A percentile compares a stretch with the other conserved stretches of the same genome.
Evolutionary conservation across 1,139 yeast genomes (phyloP).

Genomic region (Taiozyma onychis): DNA sequence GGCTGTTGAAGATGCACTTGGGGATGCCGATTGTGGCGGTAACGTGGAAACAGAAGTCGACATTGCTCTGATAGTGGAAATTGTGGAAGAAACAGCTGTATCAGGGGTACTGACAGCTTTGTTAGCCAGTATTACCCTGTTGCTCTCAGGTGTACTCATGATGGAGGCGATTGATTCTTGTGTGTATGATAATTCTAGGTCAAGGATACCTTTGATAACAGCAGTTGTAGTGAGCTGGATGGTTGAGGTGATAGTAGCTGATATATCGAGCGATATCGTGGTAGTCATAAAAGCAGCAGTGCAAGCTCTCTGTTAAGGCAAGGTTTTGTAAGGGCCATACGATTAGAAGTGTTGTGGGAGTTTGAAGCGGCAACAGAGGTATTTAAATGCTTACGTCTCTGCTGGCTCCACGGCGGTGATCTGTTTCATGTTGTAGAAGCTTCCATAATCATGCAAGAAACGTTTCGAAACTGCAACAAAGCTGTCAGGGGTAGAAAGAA

Average conservation of each 20-base stretch:
- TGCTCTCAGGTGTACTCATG: neutral
- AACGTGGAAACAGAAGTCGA: slow-evolving; percentile 3
- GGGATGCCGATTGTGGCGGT: slow-evolving; percentile 6
- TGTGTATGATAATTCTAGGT: slow-evolving; percentile 3
- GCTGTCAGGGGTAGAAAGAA: neutral
- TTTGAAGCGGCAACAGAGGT: neutral
- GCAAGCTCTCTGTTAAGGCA: neutral
- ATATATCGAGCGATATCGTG: slow-evolving; percentile 5
- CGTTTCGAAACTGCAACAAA: neutral
- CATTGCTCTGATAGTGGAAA: slow-evolving; percentile 5
- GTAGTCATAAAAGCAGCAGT: slow-evolving; percentile 9
- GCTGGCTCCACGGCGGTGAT: neutral
- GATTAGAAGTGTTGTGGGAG: too few species aligned
- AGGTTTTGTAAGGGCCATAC: too few species aligned
- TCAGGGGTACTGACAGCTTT: slow-evolving; percentile 4
- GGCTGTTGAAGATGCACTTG: neutral
- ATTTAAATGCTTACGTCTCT: neutral
- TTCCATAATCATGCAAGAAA: neutral
- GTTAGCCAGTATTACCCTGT: slow-evolving; percentile 9
- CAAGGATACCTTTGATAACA: slow-evolving; percentile 17
- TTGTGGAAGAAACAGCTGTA: slow-evolving; percentile 14
- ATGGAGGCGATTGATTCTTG: slow-evolving; percentile 1
- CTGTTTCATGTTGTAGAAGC: neutral
- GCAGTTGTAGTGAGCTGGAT: slow-evolving; percentile 14
- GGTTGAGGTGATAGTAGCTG: slow-evolving; percentile 12